Base-by-base conservation (phyloP, 345 rosid species). In the Syzygium aromaticum region DNA sequence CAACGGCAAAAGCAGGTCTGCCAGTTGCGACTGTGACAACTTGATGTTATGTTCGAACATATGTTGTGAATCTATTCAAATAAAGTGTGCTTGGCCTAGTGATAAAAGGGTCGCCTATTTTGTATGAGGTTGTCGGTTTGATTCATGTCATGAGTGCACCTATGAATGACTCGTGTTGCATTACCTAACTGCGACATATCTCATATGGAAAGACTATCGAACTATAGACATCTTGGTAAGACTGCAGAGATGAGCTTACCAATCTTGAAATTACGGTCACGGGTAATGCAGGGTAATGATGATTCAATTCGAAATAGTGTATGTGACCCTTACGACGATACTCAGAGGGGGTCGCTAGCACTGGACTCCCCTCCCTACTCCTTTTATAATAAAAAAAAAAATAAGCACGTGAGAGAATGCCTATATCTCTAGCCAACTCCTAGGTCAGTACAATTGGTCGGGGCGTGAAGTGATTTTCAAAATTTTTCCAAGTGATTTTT, bases 161-260 rank as follows among this genome's bases (percentile, higher is more conserved):
- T 57, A 0, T 25, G 1, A 38, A 73, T 1, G 0, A 19, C 3
- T 73, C 2, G 0, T 38, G 0, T 38, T 73, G 49, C 8, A 0
- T 73, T 33, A 73, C 0, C 49, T 5, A 38, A 12, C 1, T 6
- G 3, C 12, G 6, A 73, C 82, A 38, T 73, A 33, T 19, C 1
- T 38, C 3, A 9, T 2, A 7, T 33, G 27, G 3, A 38, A 73
- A 38, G 27, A 73, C 23, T 19, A 73, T 6, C 7, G 0, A 6
- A 73, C 0, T 5, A 13, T 19, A 73, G 49, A 7, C 14, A 73
- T 73, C 8, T 38, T 73, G 3, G 14, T 73, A 1, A 0, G 0
- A 3, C 6, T 73, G 25, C 1, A 1, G 7, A 6, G 25, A 73
- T 19, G 13, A 73, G 80, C 80, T 33, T 23, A 9, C 21, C 2